These are phyloP conservation scores for Malus sylvestris DNA, from an alignment of 306 rosid species.

Conservation along the genomic window DNA sequence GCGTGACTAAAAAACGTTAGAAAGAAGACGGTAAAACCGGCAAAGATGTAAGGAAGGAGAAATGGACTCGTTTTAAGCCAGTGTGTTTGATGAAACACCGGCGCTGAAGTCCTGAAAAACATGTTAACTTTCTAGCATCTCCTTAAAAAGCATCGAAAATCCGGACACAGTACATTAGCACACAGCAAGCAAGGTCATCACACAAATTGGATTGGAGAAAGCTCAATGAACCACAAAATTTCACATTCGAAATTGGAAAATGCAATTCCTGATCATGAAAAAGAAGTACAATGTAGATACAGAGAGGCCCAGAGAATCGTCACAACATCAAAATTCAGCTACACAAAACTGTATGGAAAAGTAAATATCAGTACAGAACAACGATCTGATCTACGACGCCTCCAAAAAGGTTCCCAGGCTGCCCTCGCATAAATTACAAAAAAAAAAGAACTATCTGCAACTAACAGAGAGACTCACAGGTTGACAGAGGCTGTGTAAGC, in stretches of 20 bases:
- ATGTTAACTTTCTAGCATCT: not conserved
- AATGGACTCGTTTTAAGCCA: too few relatives aligned
- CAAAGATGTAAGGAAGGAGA: not conserved
- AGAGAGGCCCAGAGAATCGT: not conserved
- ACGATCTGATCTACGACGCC: not conserved
- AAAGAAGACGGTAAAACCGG: not conserved
- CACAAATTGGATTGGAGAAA: not conserved
- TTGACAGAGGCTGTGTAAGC: not conserved
- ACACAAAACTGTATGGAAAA: conserved; percentile 1
- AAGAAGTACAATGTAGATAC: not conserved
- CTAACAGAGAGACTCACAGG: conserved; percentile 5
- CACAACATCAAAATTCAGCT: not conserved
- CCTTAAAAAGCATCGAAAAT: not conserved
- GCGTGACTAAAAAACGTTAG: not conserved
- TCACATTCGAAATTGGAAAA: not conserved
- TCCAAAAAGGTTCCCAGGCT: not conserved
- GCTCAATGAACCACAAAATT: not conserved
- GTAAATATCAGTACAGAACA: not conserved
- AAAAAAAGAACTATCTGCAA: not conserved
- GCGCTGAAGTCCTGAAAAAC: not conserved
- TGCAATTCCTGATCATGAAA: not conserved
- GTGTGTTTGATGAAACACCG: not conserved
- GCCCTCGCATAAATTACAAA: not conserved
- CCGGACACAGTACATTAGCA: not conserved
- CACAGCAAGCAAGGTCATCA: not conserved